Evolutionary conservation across 495 filamentous ascomycete species (phyloP), one percentile per base, ranked within the genome.

Genomic region (Aspergillus olivimuriae): DNA sequence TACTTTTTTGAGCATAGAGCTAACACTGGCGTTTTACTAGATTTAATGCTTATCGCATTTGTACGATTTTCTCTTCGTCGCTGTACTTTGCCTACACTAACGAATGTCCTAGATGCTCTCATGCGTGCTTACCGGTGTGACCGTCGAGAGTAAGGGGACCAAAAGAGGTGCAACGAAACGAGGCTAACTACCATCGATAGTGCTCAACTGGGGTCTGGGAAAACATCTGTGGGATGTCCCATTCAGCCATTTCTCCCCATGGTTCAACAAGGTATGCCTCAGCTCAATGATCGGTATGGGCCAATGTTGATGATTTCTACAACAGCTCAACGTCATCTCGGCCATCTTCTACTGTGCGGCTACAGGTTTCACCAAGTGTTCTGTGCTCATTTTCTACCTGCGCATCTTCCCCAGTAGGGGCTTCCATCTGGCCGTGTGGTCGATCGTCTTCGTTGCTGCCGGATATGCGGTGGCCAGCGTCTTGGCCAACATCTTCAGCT

Each of bases 321-420:
- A 11, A 31, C 34, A 68, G 63, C 34, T 45, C 8, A 55, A 58
- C 17, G 35, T 61, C 10, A 52, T 57, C 15, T 47, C 57, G 8
- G 55, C 60, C 16, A 58, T 65, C 8, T 33, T 64, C 20, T 69
- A 71, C 51, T 57, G 64, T 42, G 62, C 56, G 11, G 60, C 59
- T 4, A 65, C 64, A 16, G 63, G 58, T 11, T 59, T 66, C 39
- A 53, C 60, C 46, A 71, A 71, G 41, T 48, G 69, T 45, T 69
- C 73, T 44, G 60, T 68, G 32, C 53, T 76, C 30, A 39, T 76
- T 9, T 68, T 71, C 45, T 78, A 74, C 53, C 57, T 70, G 39
- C 72, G 71, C 45, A 68, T 80, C 34, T 68, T 67, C 42, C 67
- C 68, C 17, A 60, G 59, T 21, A 48, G 50, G 6, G 54, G 47